Conservation (phyloP, 1,284 basidiomycete species). For the Leccinum fallax region DNA sequence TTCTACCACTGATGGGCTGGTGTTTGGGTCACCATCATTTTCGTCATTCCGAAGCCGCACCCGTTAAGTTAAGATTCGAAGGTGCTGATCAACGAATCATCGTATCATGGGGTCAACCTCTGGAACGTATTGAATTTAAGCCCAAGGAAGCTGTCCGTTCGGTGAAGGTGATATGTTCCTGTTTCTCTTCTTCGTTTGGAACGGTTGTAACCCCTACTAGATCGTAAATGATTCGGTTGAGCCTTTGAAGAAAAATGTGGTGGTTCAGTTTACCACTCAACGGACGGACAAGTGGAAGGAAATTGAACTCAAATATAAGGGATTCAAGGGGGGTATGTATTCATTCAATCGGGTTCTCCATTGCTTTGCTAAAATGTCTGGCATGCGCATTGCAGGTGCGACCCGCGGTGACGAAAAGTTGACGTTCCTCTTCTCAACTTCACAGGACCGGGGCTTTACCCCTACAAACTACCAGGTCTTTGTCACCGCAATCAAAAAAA, state of each 20-base stretch:
- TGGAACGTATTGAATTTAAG: constrained; percentile 18
- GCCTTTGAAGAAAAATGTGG: constrained; percentile 19
- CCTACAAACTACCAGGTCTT: constrained; percentile 28
- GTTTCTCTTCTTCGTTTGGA: background rate
- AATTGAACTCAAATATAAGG: constrained; percentile 17
- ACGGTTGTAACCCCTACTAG: constrained; percentile 9
- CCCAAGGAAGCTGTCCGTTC: constrained; percentile 18
- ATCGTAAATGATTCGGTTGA: constrained; percentile 22
- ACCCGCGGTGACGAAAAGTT: constrained; percentile 10
- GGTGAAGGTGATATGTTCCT: constrained; percentile 17
- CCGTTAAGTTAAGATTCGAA: constrained; percentile 24
- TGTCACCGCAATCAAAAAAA: constrained; percentile 15
- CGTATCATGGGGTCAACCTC: constrained; percentile 16
- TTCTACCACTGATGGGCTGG: constrained; percentile 29
- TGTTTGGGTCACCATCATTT: constrained; percentile 29
- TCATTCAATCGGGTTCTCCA: background rate
- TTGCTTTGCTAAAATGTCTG: constrained; percentile 1
- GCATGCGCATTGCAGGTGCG: constrained; percentile 18
- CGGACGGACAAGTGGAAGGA: constrained; percentile 12
- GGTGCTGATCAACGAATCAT: constrained; percentile 3
- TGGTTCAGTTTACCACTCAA: constrained; percentile 26
- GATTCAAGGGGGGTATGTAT: constrained; percentile 29
- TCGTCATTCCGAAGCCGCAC: constrained; percentile 9
- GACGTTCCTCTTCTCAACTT: constrained; percentile 28
- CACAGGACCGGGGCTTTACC: constrained; percentile 18